Base-by-base conservation (phyloP, 495 filamentous ascomycete genomes). In the Neurospora terricola region DNA sequence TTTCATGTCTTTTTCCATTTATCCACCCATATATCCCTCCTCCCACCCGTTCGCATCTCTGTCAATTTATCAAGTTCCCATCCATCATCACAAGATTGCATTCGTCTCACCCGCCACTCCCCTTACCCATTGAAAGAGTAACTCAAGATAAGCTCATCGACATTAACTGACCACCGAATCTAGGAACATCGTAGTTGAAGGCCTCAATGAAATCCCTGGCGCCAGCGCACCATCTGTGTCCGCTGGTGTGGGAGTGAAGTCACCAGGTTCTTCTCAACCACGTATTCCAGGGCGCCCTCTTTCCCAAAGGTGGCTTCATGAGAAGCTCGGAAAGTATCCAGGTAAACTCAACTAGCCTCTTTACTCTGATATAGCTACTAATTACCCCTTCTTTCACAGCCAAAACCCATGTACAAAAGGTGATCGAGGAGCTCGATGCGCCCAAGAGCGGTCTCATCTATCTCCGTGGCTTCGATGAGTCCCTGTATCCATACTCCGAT, bases 401-500 rank as follows among this genome's bases (percentile, higher is more conserved):
- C 38, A 97, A 96, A 79, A 85, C 90, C 74, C 93, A 97, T 80
- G 93, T 92, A 54, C 88, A 87, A 73, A 90, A 88, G 59, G 92
- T 94, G 16, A 90, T 89, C 14, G 84, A 86, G 69, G 86, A 90
- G 72, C 88, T 97, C 37, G 87, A 87, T 4, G 84, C 86, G 62
- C 80, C 54, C 12, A 66, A 84, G 30, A 77, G 84, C 69, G 93
- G 93, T 38, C 76, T 95, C 72, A 87, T 92, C 69, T 90, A 87
- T 77, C 82, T 92, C 10, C 81, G 84, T 10, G 88, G 87, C 23
- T 81, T 83, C 34, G 76, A 81, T n/a, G 80, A 84, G 36, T 75
- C 77, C 36, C 80, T 81, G 12, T 89, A 84, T 74, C 87, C 90
- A 76, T 86, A 91, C 77, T 90, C 88, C 5, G 90, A 92, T 77